Evolutionary conservation across 148 eudicot genomes (phyloP).

Genomic region (Agrostemma githago): DNA sequence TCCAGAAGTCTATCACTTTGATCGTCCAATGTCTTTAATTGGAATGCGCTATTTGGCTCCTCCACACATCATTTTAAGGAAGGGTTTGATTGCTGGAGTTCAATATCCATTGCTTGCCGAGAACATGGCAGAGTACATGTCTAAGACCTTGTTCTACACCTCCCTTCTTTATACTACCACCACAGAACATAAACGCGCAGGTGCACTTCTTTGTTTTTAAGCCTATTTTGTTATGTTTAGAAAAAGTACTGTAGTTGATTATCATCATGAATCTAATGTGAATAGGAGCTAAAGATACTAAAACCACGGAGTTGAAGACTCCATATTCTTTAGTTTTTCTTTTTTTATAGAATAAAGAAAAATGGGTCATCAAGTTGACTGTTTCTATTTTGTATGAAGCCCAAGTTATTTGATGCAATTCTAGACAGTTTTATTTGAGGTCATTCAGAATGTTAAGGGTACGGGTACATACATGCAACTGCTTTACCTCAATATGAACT

Average conservation of each 20-base stretch:
- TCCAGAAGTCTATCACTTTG: conserved; percentile 95
- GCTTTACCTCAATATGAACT: not conserved
- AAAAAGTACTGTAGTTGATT: not conserved
- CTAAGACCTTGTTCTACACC: conserved; percentile 76
- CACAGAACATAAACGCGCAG: conserved; percentile 74
- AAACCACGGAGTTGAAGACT: not conserved
- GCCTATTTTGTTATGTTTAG: not conserved
- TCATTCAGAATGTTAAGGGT: not conserved
- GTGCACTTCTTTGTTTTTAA: conserved; percentile 26
- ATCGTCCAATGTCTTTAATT: conserved; percentile 74
- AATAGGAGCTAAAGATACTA: conserved; percentile 1
- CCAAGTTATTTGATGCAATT: not conserved
- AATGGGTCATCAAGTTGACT: not conserved
- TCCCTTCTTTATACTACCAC: conserved; percentile 85
- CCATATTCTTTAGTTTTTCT: not conserved
- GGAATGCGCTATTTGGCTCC: conserved; percentile 97
- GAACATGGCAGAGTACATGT: conserved; percentile 76
- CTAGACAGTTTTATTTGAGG: not conserved
- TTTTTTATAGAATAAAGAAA: not conserved
- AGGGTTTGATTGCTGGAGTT: conserved; percentile 87
- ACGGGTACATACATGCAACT: not conserved
- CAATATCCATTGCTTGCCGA: conserved; percentile 68
- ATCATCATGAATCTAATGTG: not conserved
- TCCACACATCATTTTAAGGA: conserved; percentile 90
- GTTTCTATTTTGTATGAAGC: not conserved